Conservation (phyloP, 805 yeast genomes). For the Metschnikowia amazonensis region DNA sequence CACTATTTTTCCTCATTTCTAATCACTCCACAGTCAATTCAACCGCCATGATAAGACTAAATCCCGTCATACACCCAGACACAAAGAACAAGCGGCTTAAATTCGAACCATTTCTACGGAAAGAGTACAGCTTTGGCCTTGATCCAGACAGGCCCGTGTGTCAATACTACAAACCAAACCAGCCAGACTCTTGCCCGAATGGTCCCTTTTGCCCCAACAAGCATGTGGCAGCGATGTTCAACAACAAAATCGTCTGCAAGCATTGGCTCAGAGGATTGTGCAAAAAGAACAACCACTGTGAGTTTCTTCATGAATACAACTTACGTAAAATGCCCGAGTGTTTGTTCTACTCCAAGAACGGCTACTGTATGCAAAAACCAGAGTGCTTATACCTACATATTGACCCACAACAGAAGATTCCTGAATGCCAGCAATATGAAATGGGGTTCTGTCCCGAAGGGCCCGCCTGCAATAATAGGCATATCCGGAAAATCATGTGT, state of each 20-base stretch:
- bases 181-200: constrained; percentile 66
- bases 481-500: constrained; percentile 71
- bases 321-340: constrained; percentile 96
- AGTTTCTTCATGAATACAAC: constrained; percentile 92
- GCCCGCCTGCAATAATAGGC: constrained; percentile 78
- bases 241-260: constrained; percentile 78
- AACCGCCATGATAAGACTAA: constrained; percentile 32
- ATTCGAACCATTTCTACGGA: constrained; percentile 78
- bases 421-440: constrained; percentile 79
- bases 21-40: not conserved
- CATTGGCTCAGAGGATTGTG: constrained; percentile 98
- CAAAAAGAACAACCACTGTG: constrained; percentile 95
- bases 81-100: constrained; percentile 42
- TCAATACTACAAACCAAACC: constrained; percentile 61
- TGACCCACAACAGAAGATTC: constrained; percentile 85
- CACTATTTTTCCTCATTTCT: not conserved
- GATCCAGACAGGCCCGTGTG: constrained; percentile 87
- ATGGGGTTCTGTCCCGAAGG: constrained; percentile 92
- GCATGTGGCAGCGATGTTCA: constrained; percentile 58
- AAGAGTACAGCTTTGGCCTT: constrained; percentile 75
- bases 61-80: constrained; percentile 40
- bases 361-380: constrained; percentile 86
- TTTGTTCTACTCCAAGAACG: constrained; percentile 75
- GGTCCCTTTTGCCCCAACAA: constrained; percentile 85
- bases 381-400: constrained; percentile 92